Evolutionary conservation across 441 rosid species (phyloP).

Genomic region (Adansonia rubrostipa): DNA sequence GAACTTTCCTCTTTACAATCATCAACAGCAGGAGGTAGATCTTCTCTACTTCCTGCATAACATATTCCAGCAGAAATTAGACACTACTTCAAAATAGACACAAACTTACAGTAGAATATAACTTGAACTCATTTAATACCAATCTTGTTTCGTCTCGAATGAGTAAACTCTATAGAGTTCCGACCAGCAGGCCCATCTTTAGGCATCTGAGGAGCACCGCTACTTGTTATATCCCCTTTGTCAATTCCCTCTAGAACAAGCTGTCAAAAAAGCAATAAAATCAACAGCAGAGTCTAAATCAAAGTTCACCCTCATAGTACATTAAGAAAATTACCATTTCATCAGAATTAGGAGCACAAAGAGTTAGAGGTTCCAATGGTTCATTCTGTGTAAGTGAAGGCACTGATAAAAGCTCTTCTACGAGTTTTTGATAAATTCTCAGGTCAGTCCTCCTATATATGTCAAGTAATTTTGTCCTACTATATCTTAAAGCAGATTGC

Average conservation of each 20-base stretch:
- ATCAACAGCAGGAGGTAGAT: constrained; percentile 49
- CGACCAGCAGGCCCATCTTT: constrained; percentile 77
- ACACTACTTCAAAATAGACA: constrained; percentile 24
- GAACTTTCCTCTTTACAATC: constrained; percentile 55
- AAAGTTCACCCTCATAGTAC: constrained; percentile 23
- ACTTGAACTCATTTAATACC: constrained; percentile 50
- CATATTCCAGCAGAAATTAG: constrained; percentile 35
- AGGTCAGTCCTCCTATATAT: constrained; percentile 69
- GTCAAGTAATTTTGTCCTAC: constrained; percentile 79
- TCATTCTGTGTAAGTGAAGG: constrained; percentile 79
- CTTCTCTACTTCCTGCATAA: constrained; percentile 78
- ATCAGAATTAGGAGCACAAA: constrained; percentile 70
- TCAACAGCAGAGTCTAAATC: constrained; percentile 27
- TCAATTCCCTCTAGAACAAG: constrained; percentile 80
- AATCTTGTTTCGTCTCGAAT: constrained; percentile 66
- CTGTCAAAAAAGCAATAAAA: constrained; percentile 45
- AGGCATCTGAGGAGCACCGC: constrained; percentile 81
- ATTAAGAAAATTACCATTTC: constrained; percentile 64
- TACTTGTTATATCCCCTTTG: constrained; percentile 82
- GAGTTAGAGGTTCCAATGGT: constrained; percentile 76
- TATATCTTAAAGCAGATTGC: constrained; percentile 58
- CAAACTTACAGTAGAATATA: constrained; percentile 17
- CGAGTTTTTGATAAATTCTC: constrained; percentile 42
- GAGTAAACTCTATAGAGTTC: constrained; percentile 54
- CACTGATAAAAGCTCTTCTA: constrained; percentile 68